Conservation (phyloP, 208 protist genomes). For the Acanthamoeba castellanii region DNA sequence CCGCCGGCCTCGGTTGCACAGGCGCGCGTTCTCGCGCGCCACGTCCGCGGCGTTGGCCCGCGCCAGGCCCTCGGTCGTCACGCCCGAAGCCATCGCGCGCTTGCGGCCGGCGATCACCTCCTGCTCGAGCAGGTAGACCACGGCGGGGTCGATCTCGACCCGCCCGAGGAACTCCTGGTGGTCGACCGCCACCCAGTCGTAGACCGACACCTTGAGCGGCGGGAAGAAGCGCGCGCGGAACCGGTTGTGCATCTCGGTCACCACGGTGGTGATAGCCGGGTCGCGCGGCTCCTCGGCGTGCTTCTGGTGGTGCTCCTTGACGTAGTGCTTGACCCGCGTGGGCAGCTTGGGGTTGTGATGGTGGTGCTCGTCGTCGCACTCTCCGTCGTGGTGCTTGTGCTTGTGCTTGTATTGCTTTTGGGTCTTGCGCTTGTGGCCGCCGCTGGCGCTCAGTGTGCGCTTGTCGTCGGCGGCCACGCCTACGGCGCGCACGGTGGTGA, state of each 20-base stretch:
- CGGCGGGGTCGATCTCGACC: conserved; percentile 40
- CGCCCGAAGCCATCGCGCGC: neutral
- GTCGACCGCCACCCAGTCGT: conserved; percentile 52
- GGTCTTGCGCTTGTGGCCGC: neutral
- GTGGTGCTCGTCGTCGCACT: neutral
- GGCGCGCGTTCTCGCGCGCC: neutral
- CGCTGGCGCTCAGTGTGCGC: neutral
- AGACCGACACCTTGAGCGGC: conserved; percentile 50
- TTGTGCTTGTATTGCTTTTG: neutral
- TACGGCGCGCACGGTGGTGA: neutral
- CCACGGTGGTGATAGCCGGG: conserved; percentile 26
- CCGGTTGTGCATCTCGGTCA: conserved; percentile 53
- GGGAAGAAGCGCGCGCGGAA: conserved; percentile 52
- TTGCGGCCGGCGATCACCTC: neutral
- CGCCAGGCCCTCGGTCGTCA: neutral
- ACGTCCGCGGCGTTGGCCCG: neutral
- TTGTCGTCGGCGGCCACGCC: neutral
- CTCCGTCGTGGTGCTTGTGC: neutral
- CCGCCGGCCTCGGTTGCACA: conserved; percentile 18
- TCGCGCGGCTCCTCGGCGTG: conserved; percentile 51
- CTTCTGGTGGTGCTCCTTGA: conserved; percentile 29
- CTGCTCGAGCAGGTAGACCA: conserved; percentile 25
- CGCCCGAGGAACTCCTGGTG: conserved; percentile 42
- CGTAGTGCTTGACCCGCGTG: conserved; percentile 9
- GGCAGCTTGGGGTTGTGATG: conserved; percentile 27